Base-by-base conservation (phyloP, 352 stramenopile species). In the Halophytophthora batemanensis region DNA sequence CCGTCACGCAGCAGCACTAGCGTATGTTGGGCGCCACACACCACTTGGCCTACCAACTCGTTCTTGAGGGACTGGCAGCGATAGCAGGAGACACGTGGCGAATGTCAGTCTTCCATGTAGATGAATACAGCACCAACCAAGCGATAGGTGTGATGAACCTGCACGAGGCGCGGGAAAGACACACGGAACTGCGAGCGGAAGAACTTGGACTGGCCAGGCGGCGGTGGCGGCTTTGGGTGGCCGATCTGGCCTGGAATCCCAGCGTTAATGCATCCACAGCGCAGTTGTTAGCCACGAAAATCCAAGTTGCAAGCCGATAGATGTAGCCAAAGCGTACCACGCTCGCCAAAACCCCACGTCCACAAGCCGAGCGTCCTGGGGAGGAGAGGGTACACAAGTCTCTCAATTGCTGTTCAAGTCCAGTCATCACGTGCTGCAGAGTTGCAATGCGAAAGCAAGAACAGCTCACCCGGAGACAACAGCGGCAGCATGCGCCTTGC, bases 171-270 rank as follows among this genome's bases (percentile, higher is more conserved):
- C 51, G 82, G 82, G 15, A 77, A 75, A 54, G 70, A 65, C 14
- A 90, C 69, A 21, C 82, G 82, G 38, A 90, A 92, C 52, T 88
- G 80, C 13, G 70, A 80, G 40, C 82, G 77, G 45, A 92, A 92
- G 44, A 92, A 92, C 45, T 85, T 86, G 4, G 82, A 92, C 34
- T 89, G 77, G 6, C 68, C 74, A 1, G 77, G 34, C 47, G 59
- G 55, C 8, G 65, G 56, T 7, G 59, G 41, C 15, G 82, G 79
- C 61, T 87, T 87, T 2, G 66, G 66, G 36, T 89, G 78, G 22
- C 82, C 82, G 2, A 92, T 41, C 66, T 92, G 82, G 50, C 77
- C 74, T 82, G 28, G 14, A 21, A 19, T 34, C 23, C 31, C 41
- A 55, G 2, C 23, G 12, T 13, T n/a, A 31, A 25, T 7, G 4